These are phyloP conservation scores for Eutrema salsugineum DNA, from an alignment of 441 rosid genomes.

Conservation along the genomic window DNA sequence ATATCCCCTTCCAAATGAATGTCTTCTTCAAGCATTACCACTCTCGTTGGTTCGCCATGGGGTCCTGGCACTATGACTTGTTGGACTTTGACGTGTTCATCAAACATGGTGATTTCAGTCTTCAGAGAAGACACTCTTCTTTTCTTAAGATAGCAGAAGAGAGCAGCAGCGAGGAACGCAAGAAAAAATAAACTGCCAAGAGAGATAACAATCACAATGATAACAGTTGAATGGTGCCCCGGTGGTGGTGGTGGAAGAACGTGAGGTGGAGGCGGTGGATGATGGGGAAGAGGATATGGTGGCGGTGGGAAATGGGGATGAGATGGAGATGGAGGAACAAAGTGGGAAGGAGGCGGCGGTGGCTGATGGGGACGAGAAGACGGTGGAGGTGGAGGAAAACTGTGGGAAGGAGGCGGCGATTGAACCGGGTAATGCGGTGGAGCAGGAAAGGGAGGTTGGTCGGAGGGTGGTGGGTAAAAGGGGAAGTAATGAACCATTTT, in stretches of 20 bases:
- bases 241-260: conserved; percentile 41
- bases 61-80: conserved; percentile 63
- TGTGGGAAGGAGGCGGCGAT: conserved; percentile 25
- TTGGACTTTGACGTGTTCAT: conserved; percentile 59
- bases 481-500: conserved; percentile 44
- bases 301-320: conserved; percentile 34
- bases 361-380: conserved; percentile 12
- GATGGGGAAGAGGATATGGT: conserved; percentile 31
- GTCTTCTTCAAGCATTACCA: conserved; percentile 63
- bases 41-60: conserved; percentile 43
- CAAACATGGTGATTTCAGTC: conserved; percentile 44
- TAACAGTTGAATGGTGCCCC: conserved; percentile 52
- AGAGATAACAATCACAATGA: conserved; percentile 61
- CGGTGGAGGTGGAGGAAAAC: conserved; percentile 19
- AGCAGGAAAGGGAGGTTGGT: conserved; percentile 24
- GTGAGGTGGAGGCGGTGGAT: conserved; percentile 48
- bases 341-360: conserved; percentile 26
- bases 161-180: conserved; percentile 61
- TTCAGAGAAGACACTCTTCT: conserved; percentile 41
- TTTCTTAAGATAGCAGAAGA: conserved; percentile 63
- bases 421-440: conserved; percentile 15
- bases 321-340: conserved; percentile 27
- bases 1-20: conserved; percentile 48
- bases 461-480: conserved; percentile 45
- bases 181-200: conserved; percentile 67